Evolutionary conservation across 2,329 filamentous ascomycete species (phyloP), one percentile per base, ranked within the genome.

Genomic region (Colletotrichum simmondsii): DNA sequence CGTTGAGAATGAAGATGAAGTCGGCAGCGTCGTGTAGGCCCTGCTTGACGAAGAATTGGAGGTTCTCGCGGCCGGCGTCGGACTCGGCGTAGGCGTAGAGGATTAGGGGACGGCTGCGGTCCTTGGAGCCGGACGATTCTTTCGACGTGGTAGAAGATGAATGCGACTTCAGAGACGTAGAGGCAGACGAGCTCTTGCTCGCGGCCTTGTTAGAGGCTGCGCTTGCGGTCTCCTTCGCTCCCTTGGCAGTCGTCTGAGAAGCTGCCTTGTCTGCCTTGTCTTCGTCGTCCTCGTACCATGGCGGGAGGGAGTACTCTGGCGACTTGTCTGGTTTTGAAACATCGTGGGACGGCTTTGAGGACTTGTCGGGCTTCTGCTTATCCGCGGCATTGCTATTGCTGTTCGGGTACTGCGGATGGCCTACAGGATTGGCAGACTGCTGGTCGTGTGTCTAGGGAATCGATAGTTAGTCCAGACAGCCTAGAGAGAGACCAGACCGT

Each of bases 1-100:
- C 83, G 61, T 83, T 82, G 60, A 84, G 75, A 68, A 84, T 80
- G 74, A 84, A 84, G 72, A 84, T 75, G 73, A 84, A 84, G 75
- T 84, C 83, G 59, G 82, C 82, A 0, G 75, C 78, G 35, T 71
- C 77, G 74, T 84, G 81, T 2, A 84, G 75, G 37, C 81, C 83
- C 62, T 84, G 79, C 37, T 75, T 66, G 12, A 84, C 68, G 74
- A 84, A 84, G 75, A 80, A 84, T 11, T 76, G 53, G 26, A 84
- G 73, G 76, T 83, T 84, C 57, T 76, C 74, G 42, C 78, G 80
- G 30, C 78, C 78, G 42, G 68, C 69, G 1, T 75, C 75, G n/a
- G 80, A 80, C 70, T 84, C 82, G 32, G 79, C 76, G 74, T 80
- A 84, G 56, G 78, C 80, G 60, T 84, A 84, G 3, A 82, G 74